Evolutionary conservation across 228 moss, liverwort and hornwort species (phyloP).

Genomic region (Sphagnum magellanicum): DNA sequence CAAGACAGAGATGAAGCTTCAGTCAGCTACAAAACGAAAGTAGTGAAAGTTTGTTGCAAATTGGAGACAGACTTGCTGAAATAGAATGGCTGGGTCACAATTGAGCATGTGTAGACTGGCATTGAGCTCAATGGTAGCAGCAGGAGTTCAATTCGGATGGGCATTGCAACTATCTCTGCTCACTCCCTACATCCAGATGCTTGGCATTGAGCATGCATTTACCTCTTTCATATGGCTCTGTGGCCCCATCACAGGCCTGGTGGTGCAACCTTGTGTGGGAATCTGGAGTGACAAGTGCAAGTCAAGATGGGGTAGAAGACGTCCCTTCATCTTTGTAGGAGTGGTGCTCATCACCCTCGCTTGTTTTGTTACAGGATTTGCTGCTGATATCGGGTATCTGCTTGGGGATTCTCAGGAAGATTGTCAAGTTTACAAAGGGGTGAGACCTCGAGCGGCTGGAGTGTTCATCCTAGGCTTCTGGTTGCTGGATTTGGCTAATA

Average conservation of each 20-base stretch:
- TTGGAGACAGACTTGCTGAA: too few species aligned
- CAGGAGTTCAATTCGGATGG: constrained; percentile 94
- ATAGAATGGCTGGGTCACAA: neutral
- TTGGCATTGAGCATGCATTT: constrained; percentile 66
- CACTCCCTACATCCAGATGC: constrained; percentile 70
- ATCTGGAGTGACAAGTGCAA: constrained; percentile 92
- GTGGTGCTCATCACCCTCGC: constrained; percentile 55
- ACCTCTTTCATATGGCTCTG: constrained; percentile 93
- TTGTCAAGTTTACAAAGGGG: constrained; percentile 50
- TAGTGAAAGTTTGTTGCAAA: too few species aligned
- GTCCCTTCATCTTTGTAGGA: constrained; percentile 70
- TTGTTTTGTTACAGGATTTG: constrained; percentile 71
- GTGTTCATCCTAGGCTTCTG: constrained; percentile 91
- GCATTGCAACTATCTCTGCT: constrained; percentile 83
- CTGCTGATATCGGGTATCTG: constrained; percentile 75
- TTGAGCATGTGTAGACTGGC: constrained; percentile 43
- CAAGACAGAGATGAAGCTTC: too few species aligned
- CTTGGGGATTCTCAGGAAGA: constrained; percentile 76
- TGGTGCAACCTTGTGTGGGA: constrained; percentile 91
- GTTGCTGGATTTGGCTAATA: constrained; percentile 89
- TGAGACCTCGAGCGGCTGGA: constrained; percentile 51
- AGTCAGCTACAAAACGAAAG: too few species aligned
- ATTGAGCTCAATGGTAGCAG: constrained; percentile 64
- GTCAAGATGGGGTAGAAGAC: constrained; percentile 83
- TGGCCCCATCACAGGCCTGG: constrained; percentile 80